phyloP scores from a whole-genome alignment of 1,139 yeast genomes.

The Groenewaldozyma sp. region DNA sequence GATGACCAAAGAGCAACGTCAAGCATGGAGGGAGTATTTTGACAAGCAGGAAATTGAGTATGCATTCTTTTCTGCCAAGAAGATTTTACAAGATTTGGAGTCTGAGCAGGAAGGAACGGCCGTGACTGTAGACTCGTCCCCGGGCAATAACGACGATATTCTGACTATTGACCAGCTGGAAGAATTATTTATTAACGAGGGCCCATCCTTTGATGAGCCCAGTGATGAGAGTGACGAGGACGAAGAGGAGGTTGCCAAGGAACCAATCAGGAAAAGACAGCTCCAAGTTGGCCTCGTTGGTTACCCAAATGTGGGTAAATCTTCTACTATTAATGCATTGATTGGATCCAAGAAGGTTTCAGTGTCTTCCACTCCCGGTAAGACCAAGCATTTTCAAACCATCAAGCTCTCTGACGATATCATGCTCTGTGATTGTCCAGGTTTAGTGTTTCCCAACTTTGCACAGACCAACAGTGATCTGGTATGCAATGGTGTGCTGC shows the following conservation, averaged over 20 bases:
- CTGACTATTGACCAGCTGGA: conserved; percentile 80
- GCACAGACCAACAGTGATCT: conserved; percentile 95
- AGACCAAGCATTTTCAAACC: conserved; percentile 98
- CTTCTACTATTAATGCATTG: conserved; percentile 90
- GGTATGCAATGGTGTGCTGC: conserved; percentile 95
- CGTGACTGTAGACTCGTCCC: conserved; percentile 6
- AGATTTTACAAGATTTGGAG: conserved; percentile 37
- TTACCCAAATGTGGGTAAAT: conserved; percentile 85
- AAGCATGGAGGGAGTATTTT: conserved; percentile 82
- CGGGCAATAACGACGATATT: conserved; percentile 32
- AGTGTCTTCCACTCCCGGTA: conserved; percentile 97
- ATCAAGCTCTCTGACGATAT: conserved; percentile 76
- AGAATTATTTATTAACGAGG: conserved; percentile 62
- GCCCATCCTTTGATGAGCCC: conserved; percentile 47
- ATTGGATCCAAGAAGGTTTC: conserved; percentile 96
- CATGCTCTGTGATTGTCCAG: conserved; percentile 95
- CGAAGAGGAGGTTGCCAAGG: not conserved
- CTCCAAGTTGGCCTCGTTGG: conserved; percentile 94
- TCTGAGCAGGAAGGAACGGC: conserved; percentile 15
- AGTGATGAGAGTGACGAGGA: conserved; percentile 10
- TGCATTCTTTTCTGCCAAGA: conserved; percentile 88
- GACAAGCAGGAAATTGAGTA: conserved; percentile 57
- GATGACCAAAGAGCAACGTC: conserved; percentile 65
- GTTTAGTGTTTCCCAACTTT: conserved; percentile 95
- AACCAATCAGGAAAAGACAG: too few species aligned